Conservation (phyloP, 2,329 filamentous ascomycete species). For the Aschersonia sp. region DNA sequence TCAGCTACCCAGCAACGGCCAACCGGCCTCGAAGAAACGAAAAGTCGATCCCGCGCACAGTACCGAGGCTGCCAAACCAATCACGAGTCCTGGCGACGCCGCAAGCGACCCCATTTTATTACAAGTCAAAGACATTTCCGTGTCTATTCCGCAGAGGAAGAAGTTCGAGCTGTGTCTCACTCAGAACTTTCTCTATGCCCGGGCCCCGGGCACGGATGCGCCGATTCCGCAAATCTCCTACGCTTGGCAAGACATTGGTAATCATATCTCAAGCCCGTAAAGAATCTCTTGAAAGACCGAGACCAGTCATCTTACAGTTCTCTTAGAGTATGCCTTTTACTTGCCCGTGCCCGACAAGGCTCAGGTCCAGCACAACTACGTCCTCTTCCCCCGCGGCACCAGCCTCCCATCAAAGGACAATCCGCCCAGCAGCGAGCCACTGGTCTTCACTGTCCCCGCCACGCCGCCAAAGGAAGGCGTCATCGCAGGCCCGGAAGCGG, state of each 20-base stretch:
- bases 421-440: slow-evolving; percentile 33
- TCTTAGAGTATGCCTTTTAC: slow-evolving; percentile 45
- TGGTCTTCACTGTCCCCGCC: slow-evolving; percentile 50
- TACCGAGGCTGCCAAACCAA: slow-evolving; percentile 7
- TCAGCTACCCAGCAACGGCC: slow-evolving; percentile 22
- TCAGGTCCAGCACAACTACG: slow-evolving; percentile 51
- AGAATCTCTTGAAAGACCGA: no score
- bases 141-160: slow-evolving; percentile 54
- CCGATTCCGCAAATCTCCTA: slow-evolving; percentile 41
- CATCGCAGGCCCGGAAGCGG: slow-evolving; percentile 34
- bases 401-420: slow-evolving; percentile 35
- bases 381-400: slow-evolving; percentile 43
- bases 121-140: slow-evolving; percentile 50
- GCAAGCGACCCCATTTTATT: slow-evolving; percentile 38
- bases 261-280: no score
- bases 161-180: slow-evolving; percentile 54
- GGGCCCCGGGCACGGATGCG: slow-evolving; percentile 32
- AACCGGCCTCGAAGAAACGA: slow-evolving; percentile 37
- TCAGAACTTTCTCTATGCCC: slow-evolving; percentile 41
- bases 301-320: neutral
- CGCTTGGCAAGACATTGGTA: slow-evolving; percentile 49
- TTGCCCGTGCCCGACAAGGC: slow-evolving; percentile 51
- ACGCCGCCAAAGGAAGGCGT: slow-evolving; percentile 45
- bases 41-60: slow-evolving; percentile 29
- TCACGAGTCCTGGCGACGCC: slow-evolving; percentile 14